Conservation (phyloP, 768 basidiomycete species). For the Mycena epipterygia region DNA sequence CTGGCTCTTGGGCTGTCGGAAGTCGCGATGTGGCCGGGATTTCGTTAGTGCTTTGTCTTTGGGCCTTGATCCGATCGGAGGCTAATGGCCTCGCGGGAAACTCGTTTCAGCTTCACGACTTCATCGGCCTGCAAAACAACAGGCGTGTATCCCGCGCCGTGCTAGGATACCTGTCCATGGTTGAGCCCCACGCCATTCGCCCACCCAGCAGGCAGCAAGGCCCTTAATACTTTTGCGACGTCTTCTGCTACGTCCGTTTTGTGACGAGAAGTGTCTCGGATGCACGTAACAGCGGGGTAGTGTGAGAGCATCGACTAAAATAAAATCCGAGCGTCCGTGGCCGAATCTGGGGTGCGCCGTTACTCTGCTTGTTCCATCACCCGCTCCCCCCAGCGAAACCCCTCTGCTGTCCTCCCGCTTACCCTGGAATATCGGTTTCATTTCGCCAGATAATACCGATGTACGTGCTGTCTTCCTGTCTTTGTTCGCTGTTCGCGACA, state of each 20-base stretch:
- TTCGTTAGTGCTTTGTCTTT: background rate
- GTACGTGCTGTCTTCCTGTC: conserved; percentile 4
- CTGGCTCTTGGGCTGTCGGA: conserved; percentile 8
- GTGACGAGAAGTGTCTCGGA: conserved; percentile 31
- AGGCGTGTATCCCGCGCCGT: background rate
- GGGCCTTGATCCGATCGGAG: conserved; percentile 31
- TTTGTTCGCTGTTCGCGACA: background rate
- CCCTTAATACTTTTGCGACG: conserved; percentile 18
- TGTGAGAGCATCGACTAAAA: conserved; percentile 34
- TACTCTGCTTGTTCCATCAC: conserved; percentile 32
- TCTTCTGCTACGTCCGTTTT: conserved; percentile 29
- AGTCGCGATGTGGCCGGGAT: conserved; percentile 27
- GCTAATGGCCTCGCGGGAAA: conserved; percentile 28
- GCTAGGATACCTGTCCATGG: conserved; percentile 2
- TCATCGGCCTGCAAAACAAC: background rate
- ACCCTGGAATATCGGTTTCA: conserved; percentile 10
- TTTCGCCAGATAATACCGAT: conserved; percentile 18
- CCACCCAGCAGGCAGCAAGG: background rate
- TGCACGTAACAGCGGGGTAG: conserved; percentile 30
- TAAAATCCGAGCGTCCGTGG: conserved; percentile 36
- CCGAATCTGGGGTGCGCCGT: conserved; percentile 24
- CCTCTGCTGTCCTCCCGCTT: conserved; percentile 2
- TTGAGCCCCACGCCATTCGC: conserved; percentile 1
- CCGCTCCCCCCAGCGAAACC: conserved; percentile 5
- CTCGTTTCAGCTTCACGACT: conserved; percentile 28